These are phyloP conservation scores for Mimosa bimucronata DNA, from an alignment of 306 rosid species.

Conservation along the genomic window DNA sequence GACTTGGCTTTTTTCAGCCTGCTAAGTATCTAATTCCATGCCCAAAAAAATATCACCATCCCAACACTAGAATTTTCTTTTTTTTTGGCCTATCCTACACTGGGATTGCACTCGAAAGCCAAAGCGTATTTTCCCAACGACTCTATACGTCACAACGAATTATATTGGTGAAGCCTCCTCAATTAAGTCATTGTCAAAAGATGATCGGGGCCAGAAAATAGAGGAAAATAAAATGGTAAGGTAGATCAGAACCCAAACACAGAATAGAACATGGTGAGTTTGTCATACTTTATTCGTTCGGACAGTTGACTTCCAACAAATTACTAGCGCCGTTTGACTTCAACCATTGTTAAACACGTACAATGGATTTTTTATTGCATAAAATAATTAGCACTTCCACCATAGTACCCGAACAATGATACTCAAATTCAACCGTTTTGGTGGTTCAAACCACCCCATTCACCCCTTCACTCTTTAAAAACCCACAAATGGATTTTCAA, in stretches of 20 bases:
- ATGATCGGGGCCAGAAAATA: background rate
- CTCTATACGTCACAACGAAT: background rate
- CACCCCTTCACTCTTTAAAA: slow-evolving; percentile 28
- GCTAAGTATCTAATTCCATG: slow-evolving; percentile 30
- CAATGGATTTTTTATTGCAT: background rate
- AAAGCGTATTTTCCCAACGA: slow-evolving; percentile 2
- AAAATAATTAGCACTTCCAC: background rate
- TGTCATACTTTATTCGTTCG: background rate
- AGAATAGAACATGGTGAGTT: background rate
- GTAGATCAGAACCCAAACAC: slow-evolving; percentile 4
- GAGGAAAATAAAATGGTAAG: background rate
- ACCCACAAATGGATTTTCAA: slow-evolving; percentile 16
- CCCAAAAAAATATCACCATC: slow-evolving; percentile 3
- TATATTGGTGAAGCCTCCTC: slow-evolving; percentile 16
- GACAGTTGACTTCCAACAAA: slow-evolving; percentile 32
- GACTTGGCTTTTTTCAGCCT: slow-evolving; percentile 22
- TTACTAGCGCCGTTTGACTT: slow-evolving; percentile 24
- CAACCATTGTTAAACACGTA: background rate
- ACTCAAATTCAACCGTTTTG: slow-evolving; percentile 57
- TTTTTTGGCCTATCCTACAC: too few species aligned
- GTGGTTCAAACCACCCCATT: slow-evolving; percentile 72
- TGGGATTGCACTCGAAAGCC: slow-evolving; percentile 5
- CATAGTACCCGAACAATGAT: slow-evolving; percentile 22
- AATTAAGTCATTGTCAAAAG: background rate
- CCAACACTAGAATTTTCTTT: background rate